These are phyloP conservation scores for Zygoascus ofunaensis DNA, from an alignment of 805 yeast species.

Conservation along the genomic window DNA sequence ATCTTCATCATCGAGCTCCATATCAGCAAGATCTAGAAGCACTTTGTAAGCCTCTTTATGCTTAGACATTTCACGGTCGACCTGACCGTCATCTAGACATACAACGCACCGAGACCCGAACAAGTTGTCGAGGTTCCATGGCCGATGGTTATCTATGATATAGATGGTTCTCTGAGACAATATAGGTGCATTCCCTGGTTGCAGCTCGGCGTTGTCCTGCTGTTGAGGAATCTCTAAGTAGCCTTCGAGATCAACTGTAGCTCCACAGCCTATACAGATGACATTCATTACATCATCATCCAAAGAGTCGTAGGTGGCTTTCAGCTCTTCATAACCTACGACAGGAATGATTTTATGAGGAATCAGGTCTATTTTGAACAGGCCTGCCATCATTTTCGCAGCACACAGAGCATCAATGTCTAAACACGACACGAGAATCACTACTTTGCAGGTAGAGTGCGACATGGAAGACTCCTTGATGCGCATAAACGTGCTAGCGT, in stretches of 20 bases:
- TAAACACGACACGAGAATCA: slow-evolving; percentile 80
- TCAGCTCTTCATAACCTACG: slow-evolving; percentile 76
- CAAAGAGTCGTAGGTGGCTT: slow-evolving; percentile 48
- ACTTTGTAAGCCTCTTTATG: slow-evolving; percentile 55
- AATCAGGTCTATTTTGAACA: slow-evolving; percentile 71
- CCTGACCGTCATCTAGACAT: slow-evolving; percentile 81
- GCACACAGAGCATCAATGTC: slow-evolving; percentile 90
- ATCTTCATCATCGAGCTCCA: slow-evolving; percentile 30
- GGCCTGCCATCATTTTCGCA: slow-evolving; percentile 59
- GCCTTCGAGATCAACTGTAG: slow-evolving; percentile 72
- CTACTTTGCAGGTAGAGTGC: slow-evolving; percentile 86
- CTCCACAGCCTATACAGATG: slow-evolving; percentile 85
- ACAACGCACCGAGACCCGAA: slow-evolving; percentile 68
- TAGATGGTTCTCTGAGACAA: slow-evolving; percentile 48
- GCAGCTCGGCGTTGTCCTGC: slow-evolving; percentile 22
- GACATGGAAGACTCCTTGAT: slow-evolving; percentile 67
- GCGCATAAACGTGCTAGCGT: slow-evolving; percentile 55
- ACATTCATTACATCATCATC: slow-evolving; percentile 73
- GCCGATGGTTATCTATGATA: slow-evolving; percentile 85
- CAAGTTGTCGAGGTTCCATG: slow-evolving; percentile 91
- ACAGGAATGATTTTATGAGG: slow-evolving; percentile 88
- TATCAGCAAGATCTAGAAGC: slow-evolving; percentile 30
- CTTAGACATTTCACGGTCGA: slow-evolving; percentile 46
- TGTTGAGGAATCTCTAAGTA: slow-evolving; percentile 31
- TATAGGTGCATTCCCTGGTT: slow-evolving; percentile 6